Conservation (phyloP, 768 basidiomycete genomes). For the Boletus pseudo-olivaceus region DNA sequence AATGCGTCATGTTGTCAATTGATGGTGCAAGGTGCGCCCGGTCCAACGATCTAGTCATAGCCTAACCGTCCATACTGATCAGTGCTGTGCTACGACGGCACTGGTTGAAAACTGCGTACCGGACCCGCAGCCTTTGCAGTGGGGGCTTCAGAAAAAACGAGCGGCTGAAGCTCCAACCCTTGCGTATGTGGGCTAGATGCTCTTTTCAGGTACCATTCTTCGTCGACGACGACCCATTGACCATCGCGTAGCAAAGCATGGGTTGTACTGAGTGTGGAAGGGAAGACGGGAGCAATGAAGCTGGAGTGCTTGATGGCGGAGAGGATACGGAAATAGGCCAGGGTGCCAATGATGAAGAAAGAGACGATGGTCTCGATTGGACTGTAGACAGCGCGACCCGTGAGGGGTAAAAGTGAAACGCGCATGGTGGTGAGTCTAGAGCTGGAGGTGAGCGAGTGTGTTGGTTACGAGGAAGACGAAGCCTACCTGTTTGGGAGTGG, state of each 20-base stretch:
- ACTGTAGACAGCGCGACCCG: conserved; percentile 66
- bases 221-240: conserved; percentile 62
- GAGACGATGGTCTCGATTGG: conserved; percentile 90
- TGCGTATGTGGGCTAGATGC: conserved; percentile 29
- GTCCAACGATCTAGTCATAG: conserved; percentile 30
- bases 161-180: conserved; percentile 68
- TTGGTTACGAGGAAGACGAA: neutral
- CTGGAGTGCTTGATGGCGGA: conserved; percentile 86
- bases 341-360: conserved; percentile 84
- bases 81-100: neutral
- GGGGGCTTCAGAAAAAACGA: conserved; percentile 56
- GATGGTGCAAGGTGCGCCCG: conserved; percentile 43
- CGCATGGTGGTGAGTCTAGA: conserved; percentile 41
- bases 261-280: conserved; percentile 49
- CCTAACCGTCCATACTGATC: conserved; percentile 19
- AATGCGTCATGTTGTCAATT: conserved; percentile 45
- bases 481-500: neutral
- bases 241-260: conserved; percentile 50
- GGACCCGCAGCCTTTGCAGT: conserved; percentile 34
- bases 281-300: conserved; percentile 60
- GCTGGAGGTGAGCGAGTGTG: neutral
- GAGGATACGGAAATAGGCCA: conserved; percentile 93
- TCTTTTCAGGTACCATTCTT: conserved; percentile 46
- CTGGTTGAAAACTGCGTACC: conserved; percentile 21
- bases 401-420: conserved; percentile 62